Conservation (phyloP, 495 filamentous ascomycete genomes). For the Neurospora sublineolata region DNA sequence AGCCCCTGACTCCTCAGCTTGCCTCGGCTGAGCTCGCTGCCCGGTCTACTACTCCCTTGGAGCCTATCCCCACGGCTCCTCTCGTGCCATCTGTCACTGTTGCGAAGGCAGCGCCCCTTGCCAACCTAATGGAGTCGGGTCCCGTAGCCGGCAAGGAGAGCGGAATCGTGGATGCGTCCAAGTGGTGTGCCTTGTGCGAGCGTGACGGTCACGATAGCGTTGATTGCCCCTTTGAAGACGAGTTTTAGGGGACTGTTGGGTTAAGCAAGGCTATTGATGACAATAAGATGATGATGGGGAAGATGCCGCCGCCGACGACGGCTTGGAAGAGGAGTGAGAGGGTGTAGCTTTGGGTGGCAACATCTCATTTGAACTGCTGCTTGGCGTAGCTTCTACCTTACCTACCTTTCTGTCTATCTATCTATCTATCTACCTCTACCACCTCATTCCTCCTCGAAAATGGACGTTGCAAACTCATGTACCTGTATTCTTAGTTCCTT, state of each 20-base stretch:
- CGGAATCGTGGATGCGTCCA: constrained; percentile 64
- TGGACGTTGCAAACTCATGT: background rate
- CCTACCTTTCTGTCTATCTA: background rate
- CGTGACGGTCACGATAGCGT: constrained; percentile 91
- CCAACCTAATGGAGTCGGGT: constrained; percentile 54
- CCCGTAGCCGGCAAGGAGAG: constrained; percentile 74
- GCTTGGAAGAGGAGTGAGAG: background rate
- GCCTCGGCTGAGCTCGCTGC: constrained; percentile 24
- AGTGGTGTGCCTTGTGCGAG: constrained; percentile 97
- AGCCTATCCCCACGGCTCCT: background rate
- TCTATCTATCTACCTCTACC: background rate
- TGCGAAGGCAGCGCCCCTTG: constrained; percentile 26
- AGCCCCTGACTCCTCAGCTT: constrained; percentile 40
- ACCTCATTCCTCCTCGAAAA: background rate
- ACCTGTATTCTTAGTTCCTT: background rate
- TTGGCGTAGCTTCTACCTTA: background rate
- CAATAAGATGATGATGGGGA: background rate
- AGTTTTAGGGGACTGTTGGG: constrained; percentile 31
- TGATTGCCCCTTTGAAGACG: constrained; percentile 88
- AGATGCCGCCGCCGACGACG: background rate
- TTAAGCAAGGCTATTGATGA: background rate
- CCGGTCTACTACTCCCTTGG: background rate
- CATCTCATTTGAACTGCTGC: background rate
- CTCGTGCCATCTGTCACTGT: background rate
- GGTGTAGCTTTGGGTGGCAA: background rate